Evolutionary conservation across 2,329 filamentous ascomycete genomes (phyloP), one percentile per base, ranked within the genome.

Genomic region (Alternaria rosae): DNA sequence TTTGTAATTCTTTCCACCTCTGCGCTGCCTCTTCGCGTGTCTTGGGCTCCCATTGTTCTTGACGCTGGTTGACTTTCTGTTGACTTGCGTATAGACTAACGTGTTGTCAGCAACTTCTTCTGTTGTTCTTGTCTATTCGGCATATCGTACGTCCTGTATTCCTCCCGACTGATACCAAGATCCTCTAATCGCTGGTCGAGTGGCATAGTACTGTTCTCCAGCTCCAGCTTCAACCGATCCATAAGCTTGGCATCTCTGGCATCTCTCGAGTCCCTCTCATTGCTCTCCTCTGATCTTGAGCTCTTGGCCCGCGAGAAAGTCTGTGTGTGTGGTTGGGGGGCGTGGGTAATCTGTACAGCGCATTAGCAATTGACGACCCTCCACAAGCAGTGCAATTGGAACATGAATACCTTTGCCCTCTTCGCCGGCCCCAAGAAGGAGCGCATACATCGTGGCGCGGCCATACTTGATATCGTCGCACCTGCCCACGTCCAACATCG

Each of bases 361-460:
- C 47, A 57, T 77, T 61, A 76, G 73, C 57, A 54, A 50, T 45
- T 47, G 21, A 53, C 42, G 4, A 9, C 12, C 25, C 6, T 6
- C 5, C n/a, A 6, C 8, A 12, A 32, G 11, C 23, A 26, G 21
- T 26, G 17, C 9, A 23, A 52, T 56, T 62, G 53, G 25, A n/a
- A 13, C n/a, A 3, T 1, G 52, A 11, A 21, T 51, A 83, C 82
- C 74, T 78, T 80, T 41, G 79, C 66, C 65, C 82, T 76, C 74
- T 83, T 84, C 25, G 76, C 74, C 17, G 80, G 74, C 66, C 78
- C 77, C 63, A 81, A 67, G 7, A 83, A 76, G 52, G 82, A 81
- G 71, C 81, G 76, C 65, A 79, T 70, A 76, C 79, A 82, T 66
- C 79, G 71, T 57, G 81, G 80, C 62, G 77, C 72, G 59, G 83